Base-by-base conservation (phyloP, 768 basidiomycete species). In the Neoboletus brunneissimus region DNA sequence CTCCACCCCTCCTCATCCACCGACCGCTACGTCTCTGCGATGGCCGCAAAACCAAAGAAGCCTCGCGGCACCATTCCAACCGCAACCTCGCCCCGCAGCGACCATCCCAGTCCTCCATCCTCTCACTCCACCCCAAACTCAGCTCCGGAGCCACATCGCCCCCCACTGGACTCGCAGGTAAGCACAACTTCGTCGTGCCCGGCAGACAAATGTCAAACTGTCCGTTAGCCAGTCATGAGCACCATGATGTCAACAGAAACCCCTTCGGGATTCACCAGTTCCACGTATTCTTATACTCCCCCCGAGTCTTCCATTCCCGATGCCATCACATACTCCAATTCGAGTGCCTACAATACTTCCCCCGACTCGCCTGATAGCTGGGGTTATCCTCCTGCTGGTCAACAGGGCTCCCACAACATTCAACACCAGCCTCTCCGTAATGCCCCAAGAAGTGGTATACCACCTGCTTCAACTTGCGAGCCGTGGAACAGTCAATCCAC, bases 1-100 rank as follows among this genome's bases (percentile, higher is more conserved):
- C 77, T 91, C 22, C 92, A 94, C 67, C 91, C 94, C 0, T 88
- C 88, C 1, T 85, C 91, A 5, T 76, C 83, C 34, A 53, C 66
- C 0, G 89, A 91, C 66, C 83, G 89, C 50, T 88, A 86, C 70
- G 78, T 83, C n/a, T 80, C 88, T 2, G 67, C 71, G 1, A 65
- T 73, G 48, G 12, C 64, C 7, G 27, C 64, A 13, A 73, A 71
- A 59, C 75, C 76, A 49, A 79, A 77, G 56, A 76, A 73, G 18
- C 35, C 50, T 11, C 67, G 72, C 42, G 34, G 57, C n/a, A 68
- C 76, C 55, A 64, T 72, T 31, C 76, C 77, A 10, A 59, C 71
- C 27, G 66, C 74, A 48, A 64, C 69, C 41, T 70, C 70, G 0
- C 70, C 70, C 32, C 63, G 59, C 56, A 63, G 57, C 5, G 72